These are phyloP conservation scores for Sclerospora graminicola DNA, from an alignment of 352 stramenopile species.

Conservation along the genomic window DNA sequence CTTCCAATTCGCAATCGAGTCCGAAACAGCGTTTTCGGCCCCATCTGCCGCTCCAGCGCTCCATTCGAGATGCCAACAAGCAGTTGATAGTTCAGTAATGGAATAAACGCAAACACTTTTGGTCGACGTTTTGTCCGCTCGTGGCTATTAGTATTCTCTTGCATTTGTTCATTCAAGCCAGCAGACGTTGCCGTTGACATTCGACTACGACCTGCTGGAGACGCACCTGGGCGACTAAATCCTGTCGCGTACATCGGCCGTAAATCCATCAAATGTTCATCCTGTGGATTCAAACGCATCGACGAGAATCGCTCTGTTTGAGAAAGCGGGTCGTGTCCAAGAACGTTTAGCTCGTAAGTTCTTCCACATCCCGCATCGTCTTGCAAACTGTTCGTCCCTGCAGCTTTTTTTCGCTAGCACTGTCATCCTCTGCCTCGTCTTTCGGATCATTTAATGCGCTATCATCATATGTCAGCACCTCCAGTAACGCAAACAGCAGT, in stretches of 20 bases:
- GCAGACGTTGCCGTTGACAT: slow-evolving; percentile 65
- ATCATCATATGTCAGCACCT: slow-evolving; percentile 49
- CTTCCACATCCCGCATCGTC: slow-evolving; percentile 7
- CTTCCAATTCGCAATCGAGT: slow-evolving; percentile 55
- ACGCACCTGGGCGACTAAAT: slow-evolving; percentile 40
- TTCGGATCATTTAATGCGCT: slow-evolving; percentile 23
- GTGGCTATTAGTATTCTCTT: slow-evolving; percentile 23
- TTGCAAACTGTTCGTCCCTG: slow-evolving; percentile 14
- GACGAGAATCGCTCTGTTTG: slow-evolving; percentile 50
- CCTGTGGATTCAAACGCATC: slow-evolving; percentile 52
- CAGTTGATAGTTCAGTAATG: slow-evolving; percentile 65
- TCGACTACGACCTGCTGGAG: slow-evolving; percentile 48
- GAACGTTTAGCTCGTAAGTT: slow-evolving; percentile 23
- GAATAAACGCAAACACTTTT: slow-evolving; percentile 37
- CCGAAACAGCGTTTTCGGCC: slow-evolving; percentile 44
- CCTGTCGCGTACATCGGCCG: slow-evolving; percentile 56
- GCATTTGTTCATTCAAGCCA: slow-evolving; percentile 22
- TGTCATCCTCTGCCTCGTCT: slow-evolving; percentile 16
- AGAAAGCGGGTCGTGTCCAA: slow-evolving; percentile 17
- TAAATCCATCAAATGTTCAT: slow-evolving; percentile 39
- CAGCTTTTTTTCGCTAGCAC: slow-evolving; percentile 24
- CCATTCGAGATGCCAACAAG: slow-evolving; percentile 49
- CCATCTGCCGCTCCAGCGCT: slow-evolving; percentile 27
- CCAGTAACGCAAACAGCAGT: slow-evolving; percentile 74
- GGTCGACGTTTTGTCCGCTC: slow-evolving; percentile 26